Percentiles rank a stretch among this genome's conserved stretches.
These are phyloP conservation scores for Fremontodendron californicum DNA, from an alignment of 345 rosid genomes.

Conservation along the genomic window DNA sequence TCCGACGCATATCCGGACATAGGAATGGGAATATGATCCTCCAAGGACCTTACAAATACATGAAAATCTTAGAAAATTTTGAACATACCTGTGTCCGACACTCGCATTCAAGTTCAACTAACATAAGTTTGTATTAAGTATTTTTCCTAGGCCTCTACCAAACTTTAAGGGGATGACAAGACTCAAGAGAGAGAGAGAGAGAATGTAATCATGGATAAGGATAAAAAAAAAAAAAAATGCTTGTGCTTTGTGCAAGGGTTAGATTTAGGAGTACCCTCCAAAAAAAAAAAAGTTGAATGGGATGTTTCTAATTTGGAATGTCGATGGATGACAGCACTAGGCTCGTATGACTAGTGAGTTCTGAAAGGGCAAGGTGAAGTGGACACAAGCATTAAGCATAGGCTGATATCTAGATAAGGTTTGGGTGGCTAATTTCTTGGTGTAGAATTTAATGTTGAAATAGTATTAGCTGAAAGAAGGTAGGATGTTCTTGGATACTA, in stretches of 20 bases:
- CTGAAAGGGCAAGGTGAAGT: background rate
- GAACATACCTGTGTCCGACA: too few species aligned
- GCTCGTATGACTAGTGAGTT: background rate
- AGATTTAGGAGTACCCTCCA: background rate
- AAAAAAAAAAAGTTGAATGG: background rate
- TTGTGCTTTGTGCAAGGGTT: background rate
- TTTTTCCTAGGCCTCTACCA: background rate
- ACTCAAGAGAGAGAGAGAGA: background rate
- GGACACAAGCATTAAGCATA: background rate
- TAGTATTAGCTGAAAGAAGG: background rate
- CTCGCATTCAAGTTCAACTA: too few species aligned
- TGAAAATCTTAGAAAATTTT: too few species aligned
- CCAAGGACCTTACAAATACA: too few species aligned
- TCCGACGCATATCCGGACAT: too few species aligned
- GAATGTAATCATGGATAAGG: background rate
- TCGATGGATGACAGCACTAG: background rate
- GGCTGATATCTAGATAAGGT: background rate
- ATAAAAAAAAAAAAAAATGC: background rate
- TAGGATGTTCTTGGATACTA: background rate
- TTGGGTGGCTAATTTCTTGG: background rate
- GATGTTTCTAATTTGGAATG: background rate
- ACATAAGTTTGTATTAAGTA: too few species aligned
- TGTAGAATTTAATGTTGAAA: background rate
- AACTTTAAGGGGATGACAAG: background rate
- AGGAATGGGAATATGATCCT: too few species aligned